Evolutionary conservation across 306 rosid genomes (phyloP).

Genomic region (Cucurbita pepo): DNA sequence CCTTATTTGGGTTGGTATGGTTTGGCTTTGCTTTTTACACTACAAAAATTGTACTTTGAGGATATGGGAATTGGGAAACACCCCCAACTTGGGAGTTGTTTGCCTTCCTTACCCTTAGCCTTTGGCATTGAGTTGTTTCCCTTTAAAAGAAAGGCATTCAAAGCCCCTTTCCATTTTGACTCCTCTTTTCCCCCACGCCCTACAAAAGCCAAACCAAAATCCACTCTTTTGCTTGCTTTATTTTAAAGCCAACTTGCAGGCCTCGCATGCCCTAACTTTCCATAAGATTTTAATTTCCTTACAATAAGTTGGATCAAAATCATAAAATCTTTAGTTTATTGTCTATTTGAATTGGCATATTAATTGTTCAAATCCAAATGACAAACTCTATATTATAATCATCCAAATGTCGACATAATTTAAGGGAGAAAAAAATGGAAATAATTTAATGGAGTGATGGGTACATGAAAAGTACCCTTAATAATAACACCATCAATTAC

Average conservation of each 20-base stretch:
- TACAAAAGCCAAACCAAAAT: neutral
- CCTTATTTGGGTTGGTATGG: conserved; percentile 16
- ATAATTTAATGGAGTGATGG: neutral
- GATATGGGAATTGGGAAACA: conserved; percentile 23
- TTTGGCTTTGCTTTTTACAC: conserved; percentile 27
- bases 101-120: neutral
- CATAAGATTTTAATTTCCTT: neutral
- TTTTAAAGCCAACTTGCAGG: neutral
- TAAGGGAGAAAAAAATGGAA: neutral
- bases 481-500: neutral
- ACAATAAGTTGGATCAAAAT: neutral
- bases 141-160: neutral
- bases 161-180: neutral
- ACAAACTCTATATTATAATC: neutral
- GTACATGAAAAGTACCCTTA: neutral
- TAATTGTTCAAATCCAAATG: neutral
- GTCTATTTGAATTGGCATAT: neutral
- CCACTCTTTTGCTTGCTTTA: neutral
- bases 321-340: neutral
- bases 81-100: neutral
- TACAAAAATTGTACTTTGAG: conserved; percentile 18
- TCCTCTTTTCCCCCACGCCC: neutral
- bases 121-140: neutral
- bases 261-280: neutral
- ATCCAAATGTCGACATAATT: neutral